phyloP scores from a whole-genome alignment of 306 rosid species.

The Cicer yamashitae region DNA sequence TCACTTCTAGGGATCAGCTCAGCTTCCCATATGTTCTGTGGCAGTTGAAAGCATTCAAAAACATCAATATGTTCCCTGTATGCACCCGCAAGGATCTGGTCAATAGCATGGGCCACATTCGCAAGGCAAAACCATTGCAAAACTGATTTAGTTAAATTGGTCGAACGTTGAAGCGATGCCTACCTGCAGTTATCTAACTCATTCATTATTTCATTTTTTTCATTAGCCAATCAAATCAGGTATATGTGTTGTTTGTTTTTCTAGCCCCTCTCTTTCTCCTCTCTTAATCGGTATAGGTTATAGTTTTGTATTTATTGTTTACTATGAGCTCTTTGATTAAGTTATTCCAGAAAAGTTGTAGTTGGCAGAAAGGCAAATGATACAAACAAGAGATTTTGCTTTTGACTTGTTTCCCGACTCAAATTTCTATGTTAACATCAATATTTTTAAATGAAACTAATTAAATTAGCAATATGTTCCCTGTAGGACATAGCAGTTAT shows the following conservation, averaged over 20 bases:
- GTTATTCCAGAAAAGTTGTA: conserved; percentile 31
- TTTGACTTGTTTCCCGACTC: conserved; percentile 3
- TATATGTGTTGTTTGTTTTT: conserved; percentile 34
- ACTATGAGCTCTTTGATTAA: conserved; percentile 40
- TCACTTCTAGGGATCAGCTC: conserved; percentile 94
- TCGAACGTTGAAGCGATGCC: conserved; percentile 14
- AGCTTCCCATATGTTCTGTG: conserved; percentile 94
- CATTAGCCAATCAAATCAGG: conserved; percentile 43
- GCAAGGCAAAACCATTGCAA: conserved; percentile 87
- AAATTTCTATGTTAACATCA: conserved; percentile 8
- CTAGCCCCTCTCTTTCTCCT: background rate
- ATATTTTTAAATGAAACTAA: conserved; percentile 21
- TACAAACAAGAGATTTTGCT: conserved; percentile 43
- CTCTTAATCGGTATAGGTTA: conserved; percentile 11
- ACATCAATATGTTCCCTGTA: conserved; percentile 82
- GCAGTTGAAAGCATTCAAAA: conserved; percentile 72
- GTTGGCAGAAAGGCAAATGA: conserved; percentile 34
- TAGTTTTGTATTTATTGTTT: conserved; percentile 35
- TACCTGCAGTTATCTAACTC: conserved; percentile 35
- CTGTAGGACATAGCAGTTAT: conserved; percentile 13
- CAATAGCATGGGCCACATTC: conserved; percentile 93
- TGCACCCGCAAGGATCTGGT: conserved; percentile 97
- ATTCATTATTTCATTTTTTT: conserved; percentile 39
- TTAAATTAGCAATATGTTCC: background rate
- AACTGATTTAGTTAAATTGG: conserved; percentile 47